A percentile compares a stretch with the other conserved stretches of the same genome.
Evolutionary conservation across 257 asterid species (phyloP).

Genomic region (Jacaranda copaia): DNA sequence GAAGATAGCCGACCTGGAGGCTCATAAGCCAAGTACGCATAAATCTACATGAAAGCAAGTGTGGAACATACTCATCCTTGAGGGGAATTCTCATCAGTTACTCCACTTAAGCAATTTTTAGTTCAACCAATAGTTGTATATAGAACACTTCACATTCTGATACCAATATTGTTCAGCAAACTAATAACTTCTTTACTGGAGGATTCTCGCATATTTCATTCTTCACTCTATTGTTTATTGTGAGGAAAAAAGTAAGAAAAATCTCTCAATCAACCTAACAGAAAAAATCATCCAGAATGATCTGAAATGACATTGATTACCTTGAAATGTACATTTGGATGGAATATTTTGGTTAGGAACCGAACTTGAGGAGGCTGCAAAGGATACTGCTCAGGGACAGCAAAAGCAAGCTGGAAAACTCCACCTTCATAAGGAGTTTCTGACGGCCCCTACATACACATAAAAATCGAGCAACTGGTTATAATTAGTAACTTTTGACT

Average conservation of each 20-base stretch:
- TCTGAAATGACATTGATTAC: constrained; percentile 43
- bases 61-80: constrained; percentile 6
- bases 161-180: not conserved
- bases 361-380: constrained; percentile 99
- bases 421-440: constrained; percentile 99
- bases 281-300: not conserved
- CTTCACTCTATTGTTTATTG: not conserved
- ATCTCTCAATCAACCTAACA: too few species aligned
- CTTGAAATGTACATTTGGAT: constrained; percentile 99
- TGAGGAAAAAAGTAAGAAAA: too few species aligned
- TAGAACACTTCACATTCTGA: not conserved
- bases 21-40: too few species aligned
- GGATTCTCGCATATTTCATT: constrained; percentile 11
- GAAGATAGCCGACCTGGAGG: too few species aligned
- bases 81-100: not conserved
- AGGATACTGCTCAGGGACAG: constrained; percentile 98
- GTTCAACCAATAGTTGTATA: constrained; percentile 16
- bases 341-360: constrained; percentile 96
- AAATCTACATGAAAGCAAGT: too few species aligned
- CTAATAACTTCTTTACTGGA: constrained; percentile 15
- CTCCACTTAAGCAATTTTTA: constrained; percentile 24
- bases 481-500: not conserved
- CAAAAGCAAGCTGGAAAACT: constrained; percentile 93
- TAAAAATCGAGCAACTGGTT: constrained; percentile 27
- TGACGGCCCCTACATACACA: constrained; percentile 79